A percentile compares a stretch with the other conserved stretches of the same genome.
Conservation (phyloP, 441 rosid species). For the Dalechampia spathulata region DNA sequence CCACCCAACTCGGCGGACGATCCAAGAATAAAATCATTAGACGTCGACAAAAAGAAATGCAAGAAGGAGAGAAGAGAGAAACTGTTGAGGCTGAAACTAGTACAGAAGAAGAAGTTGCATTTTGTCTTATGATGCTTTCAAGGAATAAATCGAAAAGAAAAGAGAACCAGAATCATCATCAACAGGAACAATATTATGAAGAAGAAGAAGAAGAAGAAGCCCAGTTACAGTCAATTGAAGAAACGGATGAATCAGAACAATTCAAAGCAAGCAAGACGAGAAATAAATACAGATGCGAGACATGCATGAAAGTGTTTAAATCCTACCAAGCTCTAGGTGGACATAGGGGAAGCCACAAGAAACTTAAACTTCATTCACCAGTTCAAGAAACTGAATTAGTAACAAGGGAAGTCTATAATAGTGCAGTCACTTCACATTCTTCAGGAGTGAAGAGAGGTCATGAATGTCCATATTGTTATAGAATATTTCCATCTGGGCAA, state of each 20-base stretch:
- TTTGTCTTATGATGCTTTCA: slow-evolving; percentile 42
- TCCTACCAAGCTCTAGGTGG: slow-evolving; percentile 60
- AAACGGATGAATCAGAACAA: slow-evolving; percentile 20
- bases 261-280: slow-evolving; percentile 14
- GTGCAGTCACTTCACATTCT: slow-evolving; percentile 26
- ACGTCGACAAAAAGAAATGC: too few relatives aligned
- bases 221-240: slow-evolving; percentile 15
- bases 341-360: slow-evolving; percentile 54
- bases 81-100: slow-evolving; percentile 30
- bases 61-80: too few relatives aligned
- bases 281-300: slow-evolving; percentile 38
- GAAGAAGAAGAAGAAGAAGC: slow-evolving; percentile 14
- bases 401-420: slow-evolving; percentile 8
- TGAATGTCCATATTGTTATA: slow-evolving; percentile 70
- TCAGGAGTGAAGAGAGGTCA: slow-evolving; percentile 45
- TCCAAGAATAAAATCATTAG: too few relatives aligned
- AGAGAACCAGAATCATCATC: slow-evolving; percentile 2
- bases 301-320: slow-evolving; percentile 39
- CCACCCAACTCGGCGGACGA: too few relatives aligned
- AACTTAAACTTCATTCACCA: slow-evolving; percentile 27
- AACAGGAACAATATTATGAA: slow-evolving; percentile 4
- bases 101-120: slow-evolving; percentile 46
- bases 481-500: slow-evolving; percentile 88
- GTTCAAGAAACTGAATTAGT: slow-evolving; percentile 21
- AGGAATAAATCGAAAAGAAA: slow-evolving; percentile 25